Percentiles rank a stretch among this genome's conserved stretches.
Conservation (phyloP, 495 filamentous ascomycete genomes). For the Aspergillus avenaceus region DNA sequence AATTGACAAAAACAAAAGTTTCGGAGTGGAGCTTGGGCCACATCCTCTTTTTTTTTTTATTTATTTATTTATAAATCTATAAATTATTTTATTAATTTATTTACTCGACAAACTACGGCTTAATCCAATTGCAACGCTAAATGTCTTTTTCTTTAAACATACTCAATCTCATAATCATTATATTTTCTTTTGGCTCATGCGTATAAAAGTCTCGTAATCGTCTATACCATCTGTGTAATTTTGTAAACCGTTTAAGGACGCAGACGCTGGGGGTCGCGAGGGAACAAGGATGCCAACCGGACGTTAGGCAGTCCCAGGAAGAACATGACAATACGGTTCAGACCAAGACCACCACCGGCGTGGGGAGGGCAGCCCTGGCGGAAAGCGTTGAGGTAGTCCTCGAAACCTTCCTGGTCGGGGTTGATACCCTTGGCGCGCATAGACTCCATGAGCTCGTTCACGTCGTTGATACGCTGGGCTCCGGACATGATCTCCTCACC, state of each 20-base stretch:
- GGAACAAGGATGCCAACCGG: conserved; percentile 72
- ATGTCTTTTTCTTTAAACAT: not conserved
- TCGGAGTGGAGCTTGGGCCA: conserved; percentile 18
- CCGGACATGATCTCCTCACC: conserved; percentile 87
- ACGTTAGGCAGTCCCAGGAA: conserved; percentile 82
- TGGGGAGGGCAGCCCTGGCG: conserved; percentile 74
- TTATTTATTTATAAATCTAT: too few species aligned
- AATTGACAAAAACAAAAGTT: not conserved
- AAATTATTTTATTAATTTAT: too few species aligned
- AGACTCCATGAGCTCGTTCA: conserved; percentile 60
- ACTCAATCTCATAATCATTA: not conserved
- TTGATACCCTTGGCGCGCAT: conserved; percentile 72
- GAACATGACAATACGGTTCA: conserved; percentile 87
- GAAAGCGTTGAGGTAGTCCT: conserved; percentile 83
- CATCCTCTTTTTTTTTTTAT: too few species aligned
- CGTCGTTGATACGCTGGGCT: conserved; percentile 79
- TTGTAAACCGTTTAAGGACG: conserved; percentile 45
- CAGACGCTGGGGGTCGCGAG: conserved; percentile 80
- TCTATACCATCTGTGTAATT: not conserved
- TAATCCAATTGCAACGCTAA: not conserved
- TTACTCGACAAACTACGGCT: too few species aligned
- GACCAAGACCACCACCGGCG: conserved; percentile 79
- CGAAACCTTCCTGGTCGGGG: conserved; percentile 67
- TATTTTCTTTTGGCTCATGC: not conserved
- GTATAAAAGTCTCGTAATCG: not conserved